Evolutionary conservation across 2,329 filamentous ascomycete genomes (phyloP).

Genomic region (Pseudocercospora eumusae): DNA sequence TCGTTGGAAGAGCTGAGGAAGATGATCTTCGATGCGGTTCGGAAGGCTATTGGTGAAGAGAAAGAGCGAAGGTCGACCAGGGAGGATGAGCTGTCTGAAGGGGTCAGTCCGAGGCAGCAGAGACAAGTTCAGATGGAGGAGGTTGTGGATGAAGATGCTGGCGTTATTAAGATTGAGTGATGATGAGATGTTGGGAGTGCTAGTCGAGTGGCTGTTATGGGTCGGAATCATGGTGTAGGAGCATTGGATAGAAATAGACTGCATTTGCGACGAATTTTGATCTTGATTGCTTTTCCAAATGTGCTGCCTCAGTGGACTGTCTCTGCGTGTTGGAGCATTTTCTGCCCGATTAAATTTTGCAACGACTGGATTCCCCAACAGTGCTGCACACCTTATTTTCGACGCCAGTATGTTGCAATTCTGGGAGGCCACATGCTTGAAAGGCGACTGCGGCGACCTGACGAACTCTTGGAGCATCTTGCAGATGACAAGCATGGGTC

Average conservation of each 20-base stretch:
- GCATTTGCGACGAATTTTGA: not conserved
- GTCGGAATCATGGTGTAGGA: not conserved
- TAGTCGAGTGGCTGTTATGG: not conserved
- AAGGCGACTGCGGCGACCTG: too few relatives aligned
- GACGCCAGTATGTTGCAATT: not conserved
- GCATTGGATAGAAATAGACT: not conserved
- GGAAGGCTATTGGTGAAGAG: conserved; percentile 20
- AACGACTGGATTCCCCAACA: not conserved
- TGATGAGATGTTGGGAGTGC: not conserved
- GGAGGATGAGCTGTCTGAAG: conserved; percentile 7
- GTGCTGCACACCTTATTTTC: not conserved
- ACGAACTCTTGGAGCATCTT: too few relatives aligned
- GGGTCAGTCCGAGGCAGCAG: not conserved
- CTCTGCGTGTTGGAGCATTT: not conserved
- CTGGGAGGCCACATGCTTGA: not conserved
- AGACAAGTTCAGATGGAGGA: not conserved
- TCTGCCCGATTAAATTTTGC: not conserved
- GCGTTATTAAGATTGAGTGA: conserved; percentile 6
- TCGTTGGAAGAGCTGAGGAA: conserved; percentile 29
- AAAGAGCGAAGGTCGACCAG: conserved; percentile 1
- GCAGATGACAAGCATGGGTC: not conserved
- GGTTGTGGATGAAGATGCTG: conserved; percentile 4
- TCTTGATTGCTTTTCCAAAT: not conserved
- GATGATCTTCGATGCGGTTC: conserved; percentile 28
- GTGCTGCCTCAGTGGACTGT: not conserved